Percentiles rank a stretch among this genome's conserved stretches.
Evolutionary conservation across 73 alveolate genomes (phyloP).

Genomic region (Halteria grandinella): DNA sequence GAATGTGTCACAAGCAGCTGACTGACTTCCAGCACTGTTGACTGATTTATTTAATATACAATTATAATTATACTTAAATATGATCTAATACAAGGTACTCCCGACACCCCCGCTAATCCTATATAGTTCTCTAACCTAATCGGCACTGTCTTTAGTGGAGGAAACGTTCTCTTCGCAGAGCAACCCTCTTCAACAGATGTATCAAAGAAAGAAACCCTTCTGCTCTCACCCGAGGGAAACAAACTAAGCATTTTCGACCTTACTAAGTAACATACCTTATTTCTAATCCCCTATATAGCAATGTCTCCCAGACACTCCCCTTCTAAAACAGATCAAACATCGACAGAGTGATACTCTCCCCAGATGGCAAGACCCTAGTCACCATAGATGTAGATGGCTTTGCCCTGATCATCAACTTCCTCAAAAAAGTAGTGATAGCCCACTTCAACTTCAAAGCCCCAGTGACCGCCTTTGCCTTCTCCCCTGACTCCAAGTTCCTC

Average conservation of each 20-base stretch:
- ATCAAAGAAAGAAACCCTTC: constrained; percentile 24
- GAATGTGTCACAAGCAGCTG: constrained; percentile 10
- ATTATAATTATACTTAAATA: not conserved
- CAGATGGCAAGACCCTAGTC: constrained; percentile 80
- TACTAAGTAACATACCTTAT: constrained; percentile 15
- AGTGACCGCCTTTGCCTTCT: constrained; percentile 77
- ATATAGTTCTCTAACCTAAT: constrained; percentile 44
- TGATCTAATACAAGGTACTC: not conserved
- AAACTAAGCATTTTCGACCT: constrained; percentile 52
- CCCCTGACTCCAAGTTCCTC: constrained; percentile 85
- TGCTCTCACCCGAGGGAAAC: constrained; percentile 68
- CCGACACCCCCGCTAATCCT: not conserved
- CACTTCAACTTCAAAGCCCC: constrained; percentile 84
- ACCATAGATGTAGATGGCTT: constrained; percentile 87
- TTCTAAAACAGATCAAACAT: constrained; percentile 78
- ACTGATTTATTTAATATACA: not conserved
- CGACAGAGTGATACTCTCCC: constrained; percentile 74
- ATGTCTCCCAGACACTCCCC: constrained; percentile 61
- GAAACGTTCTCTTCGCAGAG: constrained; percentile 41
- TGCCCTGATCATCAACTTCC: constrained; percentile 79
- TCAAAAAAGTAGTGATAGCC: constrained; percentile 73
- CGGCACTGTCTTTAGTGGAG: constrained; percentile 59
- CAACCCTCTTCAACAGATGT: not conserved
- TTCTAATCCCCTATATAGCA: not conserved
- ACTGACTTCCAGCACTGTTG: constrained; percentile 24